Evolutionary conservation across 1,284 basidiomycete genomes (phyloP).

Genomic region (Ceratobasidium sp.): DNA sequence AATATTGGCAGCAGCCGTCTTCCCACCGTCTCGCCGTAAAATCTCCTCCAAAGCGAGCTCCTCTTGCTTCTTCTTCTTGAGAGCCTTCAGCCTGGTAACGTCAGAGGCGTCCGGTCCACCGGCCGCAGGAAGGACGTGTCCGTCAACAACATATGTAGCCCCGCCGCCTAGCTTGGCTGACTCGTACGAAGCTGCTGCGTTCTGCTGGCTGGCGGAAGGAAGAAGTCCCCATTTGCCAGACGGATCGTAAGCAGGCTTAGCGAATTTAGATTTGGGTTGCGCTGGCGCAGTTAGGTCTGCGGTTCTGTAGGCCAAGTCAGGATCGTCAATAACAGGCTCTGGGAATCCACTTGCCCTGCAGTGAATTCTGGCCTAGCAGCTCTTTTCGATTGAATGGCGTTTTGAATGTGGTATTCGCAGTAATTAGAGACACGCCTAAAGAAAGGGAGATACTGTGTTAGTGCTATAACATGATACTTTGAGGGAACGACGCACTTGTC

Average conservation of each 20-base stretch:
- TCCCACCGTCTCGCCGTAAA: slow-evolving; percentile 52
- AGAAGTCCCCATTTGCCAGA: slow-evolving; percentile 72
- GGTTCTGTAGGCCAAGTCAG: slow-evolving; percentile 38
- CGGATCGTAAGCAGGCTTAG: slow-evolving; percentile 61
- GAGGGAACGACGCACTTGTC: slow-evolving; percentile 67
- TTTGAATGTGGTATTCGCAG: slow-evolving; percentile 89
- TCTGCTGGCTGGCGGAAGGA: slow-evolving; percentile 56
- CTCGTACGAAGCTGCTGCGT: slow-evolving; percentile 32
- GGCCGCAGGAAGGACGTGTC: slow-evolving; percentile 65
- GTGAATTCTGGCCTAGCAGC: slow-evolving; percentile 84
- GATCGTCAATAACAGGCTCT: slow-evolving; percentile 5
- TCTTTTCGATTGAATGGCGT: slow-evolving; percentile 75
- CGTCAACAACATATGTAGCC: slow-evolving; percentile 83
- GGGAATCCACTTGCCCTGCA: slow-evolving; percentile 61
- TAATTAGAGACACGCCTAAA: slow-evolving; percentile 62
- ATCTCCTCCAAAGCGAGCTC: slow-evolving; percentile 67
- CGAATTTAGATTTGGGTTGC: slow-evolving; percentile 58
- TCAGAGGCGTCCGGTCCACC: slow-evolving; percentile 53
- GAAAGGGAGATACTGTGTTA: neutral
- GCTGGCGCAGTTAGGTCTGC: slow-evolving; percentile 49
- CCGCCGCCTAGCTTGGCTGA: slow-evolving; percentile 53
- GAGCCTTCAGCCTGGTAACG: slow-evolving; percentile 68
- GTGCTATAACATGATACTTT: neutral
- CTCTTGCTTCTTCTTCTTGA: slow-evolving; percentile 62
- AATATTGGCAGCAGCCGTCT: slow-evolving; percentile 50